Base-by-base conservation (phyloP, 495 filamentous ascomycete species). In the Trichoderma orchidacearum region DNA sequence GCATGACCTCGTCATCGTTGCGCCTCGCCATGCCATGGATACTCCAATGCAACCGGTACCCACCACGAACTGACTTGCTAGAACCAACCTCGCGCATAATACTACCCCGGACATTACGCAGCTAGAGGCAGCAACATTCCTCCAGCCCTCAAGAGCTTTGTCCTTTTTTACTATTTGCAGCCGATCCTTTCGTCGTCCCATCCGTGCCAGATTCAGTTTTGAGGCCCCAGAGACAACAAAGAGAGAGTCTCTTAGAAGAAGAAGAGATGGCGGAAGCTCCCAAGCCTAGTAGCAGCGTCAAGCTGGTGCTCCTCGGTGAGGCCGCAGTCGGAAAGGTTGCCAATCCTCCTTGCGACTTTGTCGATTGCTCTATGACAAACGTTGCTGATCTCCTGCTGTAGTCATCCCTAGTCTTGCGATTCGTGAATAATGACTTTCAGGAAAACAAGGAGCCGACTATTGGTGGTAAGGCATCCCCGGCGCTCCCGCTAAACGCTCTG, bases 401-500 rank as follows among this genome's bases (percentile, higher is more conserved):
- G 93, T 97, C 94, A 35, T 98, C 93, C 36, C 85, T 98, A 53
- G 93, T 98, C 55, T 81, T 98, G 62, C 89, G 93, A 64, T 98
- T 98, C 69, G 93, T 98, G 67, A 98, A 97, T 80, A 91, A 98
- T 75, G 93, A 97, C 74, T 98, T 97, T 65, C 93, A 98, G 76
- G 94, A 97, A 73, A 98, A 98, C 71, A 98, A 98, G 77, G 93
- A 98, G 68, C 93, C 93, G 45, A 98, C 93, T 54, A 98, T 98
- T 76, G 93, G 93, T 77, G 92, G 92, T 95, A 81, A 65, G 83
- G 56, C 56, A 55, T 59, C 55, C 55, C 56, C 54, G 5, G 41
- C 41, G 2, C 21, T 48, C 41, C 41, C 41, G 41, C 41, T 23
- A 48, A 23, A 5, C 41, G 3, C 41, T 23, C 41, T 36, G 4